These are phyloP conservation scores for Xylariales sp. DNA, from an alignment of 2,329 filamentous ascomycete genomes.

Conservation along the genomic window DNA sequence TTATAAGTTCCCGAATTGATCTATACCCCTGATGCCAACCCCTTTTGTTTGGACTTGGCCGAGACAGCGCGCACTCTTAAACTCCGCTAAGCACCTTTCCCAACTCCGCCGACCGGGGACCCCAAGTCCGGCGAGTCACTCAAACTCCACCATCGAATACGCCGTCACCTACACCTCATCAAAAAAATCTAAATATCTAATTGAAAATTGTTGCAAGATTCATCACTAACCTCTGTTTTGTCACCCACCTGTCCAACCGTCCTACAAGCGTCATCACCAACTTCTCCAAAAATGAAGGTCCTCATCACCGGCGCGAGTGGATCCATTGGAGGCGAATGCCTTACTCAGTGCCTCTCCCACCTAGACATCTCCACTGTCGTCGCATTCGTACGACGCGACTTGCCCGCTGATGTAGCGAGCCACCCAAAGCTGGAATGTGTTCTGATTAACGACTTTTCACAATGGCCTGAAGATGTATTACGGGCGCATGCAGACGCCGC, in stretches of 20 bases:
- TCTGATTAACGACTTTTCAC: slow-evolving; percentile 43
- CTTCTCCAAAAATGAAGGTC: slow-evolving; percentile 49
- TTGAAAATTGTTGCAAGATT: not conserved
- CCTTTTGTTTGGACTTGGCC: not conserved
- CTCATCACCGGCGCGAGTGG: slow-evolving; percentile 52
- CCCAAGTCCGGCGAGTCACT: slow-evolving; percentile 1
- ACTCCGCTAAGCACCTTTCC: slow-evolving; percentile 17
- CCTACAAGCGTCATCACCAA: not conserved
- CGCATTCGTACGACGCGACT: slow-evolving; percentile 48
- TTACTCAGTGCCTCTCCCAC: slow-evolving; percentile 50
- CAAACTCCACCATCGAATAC: slow-evolving; percentile 13
- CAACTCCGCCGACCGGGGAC: slow-evolving; percentile 23
- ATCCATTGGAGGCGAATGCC: slow-evolving; percentile 50
- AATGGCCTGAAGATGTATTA: slow-evolving; percentile 45
- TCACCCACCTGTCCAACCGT: not conserved
- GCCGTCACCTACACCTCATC: not conserved
- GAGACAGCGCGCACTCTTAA: not conserved
- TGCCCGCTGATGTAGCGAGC: slow-evolving; percentile 36
- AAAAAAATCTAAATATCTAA: not conserved
- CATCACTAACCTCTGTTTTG: not conserved
- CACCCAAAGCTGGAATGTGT: slow-evolving; percentile 44
- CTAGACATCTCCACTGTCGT: slow-evolving; percentile 48
- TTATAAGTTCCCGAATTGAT: too few species aligned
- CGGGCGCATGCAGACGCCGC: slow-evolving; percentile 44
- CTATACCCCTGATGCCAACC: not conserved